Conservation (phyloP, 2,329 filamentous ascomycete species). For the Alternaria incomplexa region DNA sequence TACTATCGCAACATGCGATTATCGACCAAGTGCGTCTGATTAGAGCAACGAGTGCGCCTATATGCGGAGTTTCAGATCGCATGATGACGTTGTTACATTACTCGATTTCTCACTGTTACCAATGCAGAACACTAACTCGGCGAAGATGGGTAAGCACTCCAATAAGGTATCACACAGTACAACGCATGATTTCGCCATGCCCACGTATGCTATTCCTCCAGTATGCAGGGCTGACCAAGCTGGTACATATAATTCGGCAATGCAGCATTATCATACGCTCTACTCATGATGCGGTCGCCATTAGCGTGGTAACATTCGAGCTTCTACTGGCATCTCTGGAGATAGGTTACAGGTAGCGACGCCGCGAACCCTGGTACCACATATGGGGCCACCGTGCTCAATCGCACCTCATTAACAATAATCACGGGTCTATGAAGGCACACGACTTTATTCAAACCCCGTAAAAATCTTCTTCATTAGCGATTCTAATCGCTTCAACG, state of each 20-base stretch:
- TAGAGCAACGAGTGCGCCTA: neutral
- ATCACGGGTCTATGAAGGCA: neutral
- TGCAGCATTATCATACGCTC: neutral
- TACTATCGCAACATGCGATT: neutral
- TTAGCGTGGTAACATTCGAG: neutral
- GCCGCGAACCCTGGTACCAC: neutral
- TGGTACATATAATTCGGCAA: neutral
- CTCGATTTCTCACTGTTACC: neutral
- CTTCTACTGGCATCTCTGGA: neutral
- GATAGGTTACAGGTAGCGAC: neutral
- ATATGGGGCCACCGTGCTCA: neutral
- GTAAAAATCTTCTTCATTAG: neutral
- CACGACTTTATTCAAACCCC: neutral
- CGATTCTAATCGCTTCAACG: neutral
- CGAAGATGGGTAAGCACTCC: neutral
- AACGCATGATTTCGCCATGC: neutral
- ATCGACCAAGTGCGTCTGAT: neutral
- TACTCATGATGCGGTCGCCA: neutral
- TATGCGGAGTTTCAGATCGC: neutral
- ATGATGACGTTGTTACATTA: neutral
- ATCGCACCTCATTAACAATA: neutral
- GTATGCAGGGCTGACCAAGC: neutral
- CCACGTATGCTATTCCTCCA: neutral
- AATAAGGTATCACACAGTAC: neutral
- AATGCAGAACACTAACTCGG: neutral